Base-by-base conservation (phyloP, 2,329 filamentous ascomycete genomes). In the Fusarium tuaranense region DNA sequence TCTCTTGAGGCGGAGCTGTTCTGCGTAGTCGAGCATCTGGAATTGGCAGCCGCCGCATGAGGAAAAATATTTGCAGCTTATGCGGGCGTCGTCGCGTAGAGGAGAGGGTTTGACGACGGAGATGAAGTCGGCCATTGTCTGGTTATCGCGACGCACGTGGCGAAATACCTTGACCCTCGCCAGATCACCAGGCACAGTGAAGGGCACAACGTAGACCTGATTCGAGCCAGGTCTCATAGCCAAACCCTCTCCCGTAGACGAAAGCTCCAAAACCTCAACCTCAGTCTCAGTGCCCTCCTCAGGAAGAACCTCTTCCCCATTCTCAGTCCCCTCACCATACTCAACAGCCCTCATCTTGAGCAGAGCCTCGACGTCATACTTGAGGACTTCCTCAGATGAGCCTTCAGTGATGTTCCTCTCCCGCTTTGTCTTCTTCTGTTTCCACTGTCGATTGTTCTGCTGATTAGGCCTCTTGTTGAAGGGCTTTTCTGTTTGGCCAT, bases 1-100 rank as follows among this genome's bases (percentile, higher is more conserved):
- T 81, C 90, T 92, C 87, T 99, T 99, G 83, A 96, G 92, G 53
- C 87, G 87, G 32, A 99, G 90, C 82, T 99, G 97, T 78, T 95
- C 93, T 34, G 89, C 84, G 82, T 98, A 98, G 65, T 94, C 91
- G 73, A 99, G 90, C 94, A 98, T 98, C 86, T 99, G 97, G 83
- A 98, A 95, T 84, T 99, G 97, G 81, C 97, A 99, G 36, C 97
- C 97, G 12, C 93, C 94, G 83, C 97, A 99, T 65, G 88, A 89
- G 46, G 91, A 87, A 80, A 99, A 99, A 87, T 99, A 98, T 78
- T 90, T 89, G 86, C 97, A 99, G 67, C 88, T 88, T 76, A 97
- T 88, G 25, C 94, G 90, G 41, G 88, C 87, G 78, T 97, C 93
- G 78, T 98, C 92, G 78, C 97, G 92, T 65, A 92, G 87, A 1